These are phyloP conservation scores for Diaporthe sp. DNA, from an alignment of 2,329 filamentous ascomycete species.

Conservation along the genomic window DNA sequence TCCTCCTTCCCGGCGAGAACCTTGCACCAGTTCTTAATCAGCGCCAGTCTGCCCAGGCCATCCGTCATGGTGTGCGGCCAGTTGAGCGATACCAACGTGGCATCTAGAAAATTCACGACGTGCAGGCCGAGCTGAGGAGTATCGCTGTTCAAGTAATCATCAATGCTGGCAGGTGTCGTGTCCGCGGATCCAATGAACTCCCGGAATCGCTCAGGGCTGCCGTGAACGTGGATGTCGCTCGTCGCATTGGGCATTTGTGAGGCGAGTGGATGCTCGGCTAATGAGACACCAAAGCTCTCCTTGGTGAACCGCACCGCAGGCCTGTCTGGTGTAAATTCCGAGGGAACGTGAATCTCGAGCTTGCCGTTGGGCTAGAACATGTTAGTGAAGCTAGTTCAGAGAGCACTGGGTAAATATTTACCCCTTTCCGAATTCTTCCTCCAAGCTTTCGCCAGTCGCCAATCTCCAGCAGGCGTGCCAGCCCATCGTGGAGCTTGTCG, in stretches of 20 bases:
- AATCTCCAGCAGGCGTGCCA: slow-evolving; percentile 56
- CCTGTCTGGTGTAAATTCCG: slow-evolving; percentile 47
- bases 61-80: slow-evolving; percentile 65
- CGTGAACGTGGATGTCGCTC: slow-evolving; percentile 48
- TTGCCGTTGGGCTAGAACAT: slow-evolving; percentile 43
- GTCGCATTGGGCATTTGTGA: slow-evolving; percentile 53
- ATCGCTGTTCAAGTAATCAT: slow-evolving; percentile 59
- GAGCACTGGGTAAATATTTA: not conserved
- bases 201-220: slow-evolving; percentile 46
- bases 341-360: slow-evolving; percentile 53
- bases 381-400: not conserved
- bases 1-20: slow-evolving; percentile 59
- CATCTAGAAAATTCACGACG: slow-evolving; percentile 63
- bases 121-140: slow-evolving; percentile 62
- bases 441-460: slow-evolving; percentile 63
- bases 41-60: slow-evolving; percentile 56
- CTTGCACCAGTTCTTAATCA: slow-evolving; percentile 62
- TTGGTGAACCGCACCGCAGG: slow-evolving; percentile 60
- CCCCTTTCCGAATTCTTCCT: slow-evolving; percentile 54
- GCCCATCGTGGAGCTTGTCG: slow-evolving; percentile 52
- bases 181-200: slow-evolving; percentile 46
- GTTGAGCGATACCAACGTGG: slow-evolving; percentile 61
- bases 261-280: slow-evolving; percentile 59
- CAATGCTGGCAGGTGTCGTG: slow-evolving; percentile 49
- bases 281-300: slow-evolving; percentile 50